A percentile compares a stretch with the other conserved stretches of the same genome.
Evolutionary conservation across 768 basidiomycete species (phyloP).

Genomic region (Jaapia argillacea): DNA sequence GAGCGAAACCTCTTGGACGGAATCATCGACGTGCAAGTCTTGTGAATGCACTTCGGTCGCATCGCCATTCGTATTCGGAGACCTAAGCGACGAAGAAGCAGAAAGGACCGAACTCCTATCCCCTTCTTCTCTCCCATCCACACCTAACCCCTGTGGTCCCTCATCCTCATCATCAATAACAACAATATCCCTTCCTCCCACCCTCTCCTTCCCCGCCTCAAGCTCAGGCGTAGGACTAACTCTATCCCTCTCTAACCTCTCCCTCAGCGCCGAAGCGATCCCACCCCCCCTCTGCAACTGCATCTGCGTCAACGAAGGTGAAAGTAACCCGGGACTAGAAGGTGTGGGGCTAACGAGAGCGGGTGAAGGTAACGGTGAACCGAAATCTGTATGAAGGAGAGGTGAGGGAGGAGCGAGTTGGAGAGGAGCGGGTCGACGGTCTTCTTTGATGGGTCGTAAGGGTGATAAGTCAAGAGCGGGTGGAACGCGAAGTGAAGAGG

Average conservation of each 20-base stretch:
- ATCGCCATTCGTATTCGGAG: too few species aligned
- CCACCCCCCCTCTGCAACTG: slow-evolving; percentile 17
- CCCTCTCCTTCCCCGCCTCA: too few species aligned
- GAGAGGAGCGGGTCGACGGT: slow-evolving; percentile 24
- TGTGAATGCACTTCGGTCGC: too few species aligned
- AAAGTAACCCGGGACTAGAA: not conserved
- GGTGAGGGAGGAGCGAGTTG: slow-evolving; percentile 21
- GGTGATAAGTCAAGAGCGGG: not conserved
- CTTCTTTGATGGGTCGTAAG: slow-evolving; percentile 4
- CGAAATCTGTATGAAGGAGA: slow-evolving; percentile 30
- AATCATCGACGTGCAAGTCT: too few species aligned
- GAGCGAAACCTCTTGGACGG: too few species aligned
- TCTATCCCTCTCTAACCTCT: slow-evolving; percentile 23
- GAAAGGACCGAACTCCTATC: too few species aligned
- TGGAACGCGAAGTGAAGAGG: too few species aligned
- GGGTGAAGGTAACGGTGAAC: slow-evolving; percentile 25
- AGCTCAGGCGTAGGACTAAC: not conserved
- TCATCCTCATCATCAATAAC: too few species aligned
- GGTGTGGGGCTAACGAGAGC: slow-evolving; percentile 4
- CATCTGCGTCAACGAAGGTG: not conserved
- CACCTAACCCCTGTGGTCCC: too few species aligned
- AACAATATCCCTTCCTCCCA: too few species aligned
- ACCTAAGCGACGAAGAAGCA: too few species aligned
- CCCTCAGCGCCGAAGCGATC: slow-evolving; percentile 27
- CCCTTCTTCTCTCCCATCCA: too few species aligned